These are phyloP conservation scores for Calonectria montana DNA, from an alignment of 2,329 filamentous ascomycete genomes.

Conservation along the genomic window DNA sequence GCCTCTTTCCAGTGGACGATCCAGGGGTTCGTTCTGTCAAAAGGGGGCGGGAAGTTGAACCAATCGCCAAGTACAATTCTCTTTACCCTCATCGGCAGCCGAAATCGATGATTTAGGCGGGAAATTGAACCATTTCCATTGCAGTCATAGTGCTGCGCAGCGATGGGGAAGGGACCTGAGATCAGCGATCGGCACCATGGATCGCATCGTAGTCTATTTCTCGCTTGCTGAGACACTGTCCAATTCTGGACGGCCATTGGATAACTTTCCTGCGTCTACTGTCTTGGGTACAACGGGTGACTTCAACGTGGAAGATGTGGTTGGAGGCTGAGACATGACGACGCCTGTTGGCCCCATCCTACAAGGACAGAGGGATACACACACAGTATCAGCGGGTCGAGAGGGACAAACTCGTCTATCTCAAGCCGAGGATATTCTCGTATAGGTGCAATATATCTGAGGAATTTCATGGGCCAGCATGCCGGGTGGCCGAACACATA, in stretches of 20 bases:
- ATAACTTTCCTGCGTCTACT: neutral
- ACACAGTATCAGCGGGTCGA: neutral
- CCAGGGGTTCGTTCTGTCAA: constrained; percentile 5
- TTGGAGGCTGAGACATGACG: constrained; percentile 17
- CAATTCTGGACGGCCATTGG: neutral
- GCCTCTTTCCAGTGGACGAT: neutral
- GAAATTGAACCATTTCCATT: neutral
- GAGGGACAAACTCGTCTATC: constrained; percentile 1
- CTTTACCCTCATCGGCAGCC: neutral
- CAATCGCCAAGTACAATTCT: neutral
- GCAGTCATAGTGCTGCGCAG: neutral
- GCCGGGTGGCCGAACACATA: neutral
- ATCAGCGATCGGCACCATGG: neutral
- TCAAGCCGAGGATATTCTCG: neutral
- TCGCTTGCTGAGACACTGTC: neutral
- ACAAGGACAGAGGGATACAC: neutral
- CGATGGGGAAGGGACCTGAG: neutral
- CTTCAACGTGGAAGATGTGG: constrained; percentile 1
- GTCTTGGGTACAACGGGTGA: neutral
- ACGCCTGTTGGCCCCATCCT: neutral
- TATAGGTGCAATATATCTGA: neutral
- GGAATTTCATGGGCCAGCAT: neutral
- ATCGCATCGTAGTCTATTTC: neutral
- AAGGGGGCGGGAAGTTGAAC: neutral
- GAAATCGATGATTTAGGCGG: neutral